Conservation (phyloP, 1,284 basidiomycete species). For the Irpex lacteus region DNA sequence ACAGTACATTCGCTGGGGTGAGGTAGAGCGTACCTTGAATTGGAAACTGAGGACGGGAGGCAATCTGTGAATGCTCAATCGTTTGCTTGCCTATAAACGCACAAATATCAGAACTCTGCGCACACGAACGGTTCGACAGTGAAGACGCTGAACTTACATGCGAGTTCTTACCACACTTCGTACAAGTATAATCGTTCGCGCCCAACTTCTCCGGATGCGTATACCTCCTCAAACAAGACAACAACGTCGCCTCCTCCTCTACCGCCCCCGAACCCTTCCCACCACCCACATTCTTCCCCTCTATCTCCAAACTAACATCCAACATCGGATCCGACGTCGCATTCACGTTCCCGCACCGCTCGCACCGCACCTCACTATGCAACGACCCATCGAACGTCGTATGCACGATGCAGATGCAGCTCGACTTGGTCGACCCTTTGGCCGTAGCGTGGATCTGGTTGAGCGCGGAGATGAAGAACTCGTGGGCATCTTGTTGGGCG, state of each 20-base stretch:
- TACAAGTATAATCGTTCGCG: constrained; percentile 71
- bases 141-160: constrained; percentile 52
- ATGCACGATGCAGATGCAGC: constrained; percentile 92
- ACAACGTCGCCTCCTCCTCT: constrained; percentile 57
- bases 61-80: constrained; percentile 80
- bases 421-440: constrained; percentile 65
- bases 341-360: constrained; percentile 72
- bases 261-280: constrained; percentile 34
- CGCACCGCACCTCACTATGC: constrained; percentile 89
- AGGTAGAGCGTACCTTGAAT: constrained; percentile 89
- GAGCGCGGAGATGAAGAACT: constrained; percentile 81
- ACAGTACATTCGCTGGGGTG: too few relatives aligned
- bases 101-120: neutral
- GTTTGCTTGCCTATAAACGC: constrained; percentile 82
- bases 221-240: constrained; percentile 72
- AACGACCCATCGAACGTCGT: constrained; percentile 86
- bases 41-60: constrained; percentile 94
- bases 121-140: neutral
- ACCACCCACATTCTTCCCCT: constrained; percentile 37
- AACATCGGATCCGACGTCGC: constrained; percentile 87
- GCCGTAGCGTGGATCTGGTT: constrained; percentile 85
- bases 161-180: constrained; percentile 66
- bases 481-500: constrained; percentile 93
- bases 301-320: constrained; percentile 88
- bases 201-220: constrained; percentile 76